Conservation (phyloP, 371 early-diverging fungal species). For the Catenaria anguillulae region DNA sequence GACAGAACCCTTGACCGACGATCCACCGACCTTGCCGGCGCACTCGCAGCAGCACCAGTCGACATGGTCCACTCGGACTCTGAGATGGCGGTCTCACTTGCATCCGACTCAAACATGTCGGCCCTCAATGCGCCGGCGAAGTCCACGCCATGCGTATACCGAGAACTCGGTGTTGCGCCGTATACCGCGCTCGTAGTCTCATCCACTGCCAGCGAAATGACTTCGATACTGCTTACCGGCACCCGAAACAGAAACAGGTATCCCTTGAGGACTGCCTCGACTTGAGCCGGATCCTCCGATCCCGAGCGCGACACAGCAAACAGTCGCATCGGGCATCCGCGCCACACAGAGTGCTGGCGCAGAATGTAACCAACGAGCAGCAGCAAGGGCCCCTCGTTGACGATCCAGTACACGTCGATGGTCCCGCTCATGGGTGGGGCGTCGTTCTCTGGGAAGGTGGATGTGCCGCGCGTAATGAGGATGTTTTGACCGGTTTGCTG, state of each 20-base stretch:
- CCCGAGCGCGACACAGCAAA: neutral
- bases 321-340: neutral
- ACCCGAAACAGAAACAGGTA: neutral
- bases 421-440: neutral
- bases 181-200: too few species aligned
- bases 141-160: too few species aligned
- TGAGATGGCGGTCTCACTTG: too few species aligned
- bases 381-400: constrained; percentile 4
- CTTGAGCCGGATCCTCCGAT: neutral
- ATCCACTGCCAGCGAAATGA: neutral
- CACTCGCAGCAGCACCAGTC: too few species aligned
- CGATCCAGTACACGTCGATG: constrained; percentile 8
- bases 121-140: neutral
- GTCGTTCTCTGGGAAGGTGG: neutral
- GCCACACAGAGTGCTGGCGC: constrained; percentile 1
- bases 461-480: neutral
- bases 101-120: neutral
- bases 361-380: constrained; percentile 4
- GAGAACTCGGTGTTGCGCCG: too few species aligned
- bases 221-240: neutral
- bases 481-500: neutral
- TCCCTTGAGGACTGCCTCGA: neutral
- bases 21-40: too few species aligned
- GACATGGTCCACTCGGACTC: too few species aligned
- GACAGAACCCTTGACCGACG: too few species aligned